Evolutionary conservation across 768 basidiomycete species (phyloP).

Genomic region (Boletus reticulatus): DNA sequence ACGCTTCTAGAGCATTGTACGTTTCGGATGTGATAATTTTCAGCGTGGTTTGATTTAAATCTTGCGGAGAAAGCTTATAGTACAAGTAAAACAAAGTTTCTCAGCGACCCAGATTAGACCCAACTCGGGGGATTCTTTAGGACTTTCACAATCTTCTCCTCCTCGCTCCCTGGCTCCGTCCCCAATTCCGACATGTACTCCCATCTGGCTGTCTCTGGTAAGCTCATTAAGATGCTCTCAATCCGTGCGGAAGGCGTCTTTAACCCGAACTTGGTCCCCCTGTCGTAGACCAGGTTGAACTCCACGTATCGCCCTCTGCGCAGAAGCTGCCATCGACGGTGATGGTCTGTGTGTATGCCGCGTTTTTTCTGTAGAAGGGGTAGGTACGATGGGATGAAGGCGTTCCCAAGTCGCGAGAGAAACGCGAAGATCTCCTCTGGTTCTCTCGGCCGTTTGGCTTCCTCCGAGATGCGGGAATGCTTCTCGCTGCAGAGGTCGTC

Average conservation of each 20-base stretch:
- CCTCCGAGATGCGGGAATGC: slow-evolving; percentile 59
- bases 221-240: slow-evolving; percentile 88
- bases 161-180: slow-evolving; percentile 56
- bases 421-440: slow-evolving; percentile 76
- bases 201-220: slow-evolving; percentile 87
- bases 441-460: slow-evolving; percentile 48
- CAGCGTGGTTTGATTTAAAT: not conserved
- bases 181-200: slow-evolving; percentile 85
- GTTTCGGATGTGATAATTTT: not conserved
- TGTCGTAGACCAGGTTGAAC: slow-evolving; percentile 85
- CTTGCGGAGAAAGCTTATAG: not conserved
- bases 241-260: slow-evolving; percentile 83
- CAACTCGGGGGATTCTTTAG: slow-evolving; percentile 65
- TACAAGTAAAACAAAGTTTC: no score
- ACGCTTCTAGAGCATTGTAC: not conserved
- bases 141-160: slow-evolving; percentile 60
- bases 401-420: slow-evolving; percentile 65
- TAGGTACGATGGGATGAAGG: slow-evolving; percentile 88
- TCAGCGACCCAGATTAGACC: slow-evolving; percentile 30
- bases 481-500: slow-evolving; percentile 78
- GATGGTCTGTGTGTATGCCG: slow-evolving; percentile 56
- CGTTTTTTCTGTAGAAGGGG: slow-evolving; percentile 73
- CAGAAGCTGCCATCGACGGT: slow-evolving; percentile 91
- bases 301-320: slow-evolving; percentile 93
- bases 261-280: slow-evolving; percentile 86